A percentile compares a stretch with the other conserved stretches of the same genome.
phyloP scores from a whole-genome alignment of 164 flowering plant species.

The Akebia trifoliata region DNA sequence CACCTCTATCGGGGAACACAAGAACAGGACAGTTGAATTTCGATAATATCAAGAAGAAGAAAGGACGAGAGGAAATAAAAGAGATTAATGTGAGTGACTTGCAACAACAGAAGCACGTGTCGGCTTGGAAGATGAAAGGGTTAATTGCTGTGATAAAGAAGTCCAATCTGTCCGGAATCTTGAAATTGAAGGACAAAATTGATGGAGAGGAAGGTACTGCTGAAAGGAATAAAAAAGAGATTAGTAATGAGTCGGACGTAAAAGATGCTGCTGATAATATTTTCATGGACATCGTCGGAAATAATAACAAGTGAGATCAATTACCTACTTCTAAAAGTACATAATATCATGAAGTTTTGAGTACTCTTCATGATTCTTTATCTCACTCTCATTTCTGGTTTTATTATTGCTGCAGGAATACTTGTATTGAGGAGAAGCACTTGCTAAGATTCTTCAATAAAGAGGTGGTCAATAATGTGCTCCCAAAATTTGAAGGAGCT shows the following conservation, averaged over 20 bases:
- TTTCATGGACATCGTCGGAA: conserved; percentile 75
- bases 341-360: not conserved
- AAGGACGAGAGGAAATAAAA: conserved; percentile 33
- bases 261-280: conserved; percentile 57
- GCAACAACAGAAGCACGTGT: conserved; percentile 56
- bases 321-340: not conserved
- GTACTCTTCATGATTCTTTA: not conserved
- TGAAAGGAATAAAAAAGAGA: conserved; percentile 47
- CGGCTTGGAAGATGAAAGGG: conserved; percentile 81
- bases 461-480: conserved; percentile 53
- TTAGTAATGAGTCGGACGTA: conserved; percentile 77
- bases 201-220: conserved; percentile 41
- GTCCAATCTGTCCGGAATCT: conserved; percentile 56
- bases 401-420: conserved; percentile 22
- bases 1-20: conserved; percentile 46
- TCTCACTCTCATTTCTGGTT: too few relatives aligned
- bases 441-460: conserved; percentile 63
- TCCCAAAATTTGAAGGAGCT: conserved; percentile 68
- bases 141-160: conserved; percentile 42
- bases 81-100: conserved; percentile 66
- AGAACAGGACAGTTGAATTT: conserved; percentile 49
- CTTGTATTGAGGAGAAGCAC: conserved; percentile 78
- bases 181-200: conserved; percentile 35
- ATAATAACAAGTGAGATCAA: conserved; percentile 53
- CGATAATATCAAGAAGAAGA: conserved; percentile 26